Evolutionary conservation across 2,329 filamentous ascomycete genomes (phyloP), one percentile per base, ranked within the genome.

Genomic region (Graphilbum fragrans): DNA sequence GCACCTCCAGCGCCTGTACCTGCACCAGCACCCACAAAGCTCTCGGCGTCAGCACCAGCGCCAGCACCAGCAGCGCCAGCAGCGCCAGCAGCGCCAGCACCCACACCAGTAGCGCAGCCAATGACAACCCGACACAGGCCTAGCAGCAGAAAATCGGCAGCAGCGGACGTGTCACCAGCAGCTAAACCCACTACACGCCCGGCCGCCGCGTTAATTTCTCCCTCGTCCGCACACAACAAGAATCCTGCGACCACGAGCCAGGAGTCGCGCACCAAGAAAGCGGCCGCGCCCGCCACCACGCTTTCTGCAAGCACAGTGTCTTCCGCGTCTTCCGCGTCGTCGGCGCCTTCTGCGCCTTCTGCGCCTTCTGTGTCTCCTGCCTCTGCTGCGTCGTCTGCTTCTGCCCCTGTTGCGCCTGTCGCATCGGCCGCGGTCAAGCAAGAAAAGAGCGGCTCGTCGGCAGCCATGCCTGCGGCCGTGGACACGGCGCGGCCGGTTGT

Each of bases 91-190:
- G 19, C 32, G 32, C 32, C 32, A 5, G 14, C 17, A 34, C 7
- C 25, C 25, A 29, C 32, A 32, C 10, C 7, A 16, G 7, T 16
- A 12, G 9, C 35, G 16, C 36, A 38, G 37, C 37, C 36, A 37
- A 37, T 37, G 21, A 37, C 36, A 16, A 29, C 22, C 36, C 36
- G 23, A 5, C 21, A 37, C n/a, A 29, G 36, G 36, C 20, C 36
- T 25, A 22, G 20, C 36, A 37, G 36, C 36, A 37, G 29, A 37
- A 37, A 31, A 14, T 29, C n/a, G 37, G 23, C 36, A 11, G 33
- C 35, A 17, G 41, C 35, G 38, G 54, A 54, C 47, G 52, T 52
- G 46, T 52, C 55, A 44, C 48, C 50, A 31, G 38, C 44, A 25
- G 45, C 49, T 22, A 42, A 45, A 9, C 9, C 31, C 16, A 32